Evolutionary conservation across 2,329 filamentous ascomycete genomes (phyloP).

Genomic region (Ceratocystis eucalypticola): DNA sequence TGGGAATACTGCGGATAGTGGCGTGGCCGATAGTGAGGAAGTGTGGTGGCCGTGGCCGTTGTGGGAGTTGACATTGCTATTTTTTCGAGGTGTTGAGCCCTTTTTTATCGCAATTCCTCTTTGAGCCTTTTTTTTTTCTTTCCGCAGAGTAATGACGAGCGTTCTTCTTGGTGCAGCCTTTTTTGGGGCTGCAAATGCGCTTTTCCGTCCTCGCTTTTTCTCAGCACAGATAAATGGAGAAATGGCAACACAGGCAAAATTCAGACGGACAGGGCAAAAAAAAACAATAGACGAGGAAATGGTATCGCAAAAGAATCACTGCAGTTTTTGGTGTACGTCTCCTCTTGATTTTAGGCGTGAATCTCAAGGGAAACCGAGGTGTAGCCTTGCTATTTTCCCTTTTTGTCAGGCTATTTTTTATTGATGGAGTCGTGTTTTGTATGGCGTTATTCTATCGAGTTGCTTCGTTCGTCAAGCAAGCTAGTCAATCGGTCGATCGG

Average conservation of each 20-base stretch:
- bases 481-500: background rate
- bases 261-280: background rate
- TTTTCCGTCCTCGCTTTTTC: constrained; percentile 6
- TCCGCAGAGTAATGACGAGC: background rate
- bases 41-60: constrained; percentile 52
- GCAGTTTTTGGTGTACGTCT: background rate
- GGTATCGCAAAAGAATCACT: background rate
- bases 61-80: constrained; percentile 65
- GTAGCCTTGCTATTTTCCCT: background rate
- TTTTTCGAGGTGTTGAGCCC: background rate
- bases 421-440: background rate
- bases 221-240: background rate
- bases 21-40: constrained; percentile 43
- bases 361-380: background rate
- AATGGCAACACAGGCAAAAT: background rate
- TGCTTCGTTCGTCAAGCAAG: background rate
- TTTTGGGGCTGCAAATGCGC: constrained; percentile 5
- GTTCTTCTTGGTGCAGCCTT: background rate
- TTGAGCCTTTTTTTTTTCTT: background rate
- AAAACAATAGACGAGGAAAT: background rate
- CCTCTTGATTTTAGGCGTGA: background rate
- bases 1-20: constrained; percentile 37
- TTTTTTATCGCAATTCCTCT: background rate
- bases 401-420: background rate
- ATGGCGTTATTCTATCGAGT: background rate